Evolutionary conservation across 169 alveolate genomes (phyloP).

Genomic region (Plasmodium gallinaceum): DNA sequence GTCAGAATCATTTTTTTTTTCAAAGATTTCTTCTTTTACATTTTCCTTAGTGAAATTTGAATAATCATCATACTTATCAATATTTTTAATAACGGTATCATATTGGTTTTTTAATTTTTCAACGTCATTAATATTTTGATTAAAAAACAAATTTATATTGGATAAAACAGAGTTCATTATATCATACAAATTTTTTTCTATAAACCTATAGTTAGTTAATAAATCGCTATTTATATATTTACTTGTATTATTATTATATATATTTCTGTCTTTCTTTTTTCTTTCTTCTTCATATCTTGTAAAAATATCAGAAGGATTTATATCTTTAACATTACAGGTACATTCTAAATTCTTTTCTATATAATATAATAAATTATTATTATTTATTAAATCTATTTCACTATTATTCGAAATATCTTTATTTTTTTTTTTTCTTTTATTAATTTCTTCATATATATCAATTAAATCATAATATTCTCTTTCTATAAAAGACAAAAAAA

Average conservation of each 20-base stretch:
- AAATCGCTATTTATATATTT: conserved; percentile 47
- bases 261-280: conserved; percentile 17
- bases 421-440: conserved; percentile 3
- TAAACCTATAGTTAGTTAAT: conserved; percentile 15
- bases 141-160: conserved; percentile 48
- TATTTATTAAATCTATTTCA: neutral
- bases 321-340: neutral
- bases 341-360: neutral
- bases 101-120: conserved; percentile 16
- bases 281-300: conserved; percentile 34
- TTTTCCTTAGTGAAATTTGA: neutral
- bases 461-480: conserved; percentile 37
- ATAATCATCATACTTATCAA: neutral
- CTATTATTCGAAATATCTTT: neutral
- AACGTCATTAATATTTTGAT: conserved; percentile 26
- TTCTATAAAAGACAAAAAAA: conserved; percentile 8
- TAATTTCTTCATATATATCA: conserved; percentile 26
- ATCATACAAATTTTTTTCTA: conserved; percentile 18
- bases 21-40: neutral
- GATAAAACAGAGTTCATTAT: conserved; percentile 35
- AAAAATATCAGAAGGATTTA: conserved; percentile 23
- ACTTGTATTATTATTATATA: conserved; percentile 22
- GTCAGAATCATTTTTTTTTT: neutral
- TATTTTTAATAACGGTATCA: conserved; percentile 21
- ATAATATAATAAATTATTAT: too few relatives aligned